Percentiles rank a stretch among this genome's conserved stretches.
Evolutionary conservation across 495 filamentous ascomycete genomes (phyloP).

Genomic region (Podospora pseudopauciseta): DNA sequence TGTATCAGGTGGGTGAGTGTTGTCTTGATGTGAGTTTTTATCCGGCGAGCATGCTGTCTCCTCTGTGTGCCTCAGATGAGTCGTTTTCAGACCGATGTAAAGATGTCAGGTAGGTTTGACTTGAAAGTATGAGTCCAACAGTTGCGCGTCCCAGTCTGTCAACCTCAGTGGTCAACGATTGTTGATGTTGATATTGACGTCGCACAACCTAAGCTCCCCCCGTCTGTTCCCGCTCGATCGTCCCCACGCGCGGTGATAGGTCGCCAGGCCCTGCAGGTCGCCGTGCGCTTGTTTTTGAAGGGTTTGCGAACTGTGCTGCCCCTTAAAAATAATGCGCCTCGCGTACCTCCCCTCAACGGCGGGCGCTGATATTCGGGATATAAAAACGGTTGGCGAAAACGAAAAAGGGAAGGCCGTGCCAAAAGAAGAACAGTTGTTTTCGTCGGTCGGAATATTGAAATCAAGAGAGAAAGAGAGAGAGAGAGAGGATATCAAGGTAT

Average conservation of each 20-base stretch:
- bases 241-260: constrained; percentile 7
- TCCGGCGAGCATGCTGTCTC: neutral
- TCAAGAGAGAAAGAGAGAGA: neutral
- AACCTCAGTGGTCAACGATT: constrained; percentile 3
- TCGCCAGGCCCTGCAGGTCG: neutral
- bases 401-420: constrained; percentile 1
- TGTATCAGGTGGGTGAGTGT: neutral
- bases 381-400: neutral
- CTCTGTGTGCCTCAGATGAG: neutral
- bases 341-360: neutral
- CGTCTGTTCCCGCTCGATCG: neutral
- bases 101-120: neutral
- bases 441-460: neutral
- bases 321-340: neutral
- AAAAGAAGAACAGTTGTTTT: neutral
- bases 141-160: neutral
- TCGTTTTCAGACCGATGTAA: neutral
- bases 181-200: neutral
- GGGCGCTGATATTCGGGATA: neutral
- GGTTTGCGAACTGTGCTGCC: neutral
- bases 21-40: neutral
- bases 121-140: neutral
- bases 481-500: neutral
- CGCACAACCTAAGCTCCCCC: neutral
- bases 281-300: neutral